Evolutionary conservation across 805 yeast genomes (phyloP), one percentile per base, ranked within the genome.

Genomic region (Ogataea methylovora): DNA sequence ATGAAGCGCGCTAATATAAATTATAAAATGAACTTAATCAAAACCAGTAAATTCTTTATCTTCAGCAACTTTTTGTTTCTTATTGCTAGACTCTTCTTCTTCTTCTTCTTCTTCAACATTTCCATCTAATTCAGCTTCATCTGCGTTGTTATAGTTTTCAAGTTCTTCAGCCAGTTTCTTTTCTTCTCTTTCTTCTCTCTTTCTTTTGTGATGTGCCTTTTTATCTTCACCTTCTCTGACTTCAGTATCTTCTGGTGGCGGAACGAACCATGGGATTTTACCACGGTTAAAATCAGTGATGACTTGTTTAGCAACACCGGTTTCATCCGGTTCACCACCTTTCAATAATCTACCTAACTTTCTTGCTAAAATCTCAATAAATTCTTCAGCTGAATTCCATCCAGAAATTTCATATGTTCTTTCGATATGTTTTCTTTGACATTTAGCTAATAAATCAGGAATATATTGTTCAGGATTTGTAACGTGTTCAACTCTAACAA

Each of bases 261-360:
- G 78, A 22, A 85, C 85, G 56, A 90, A 90, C 98, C 98, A 90
- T 17, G 98, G 98, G 36, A 90, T 90, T 52, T 86, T 85, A 41
- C 98, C 98, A 61, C 98, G 75, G 62, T 87, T 90, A 69, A 90
- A 90, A 58, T 90, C 98, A 48, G 86, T 86, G 57, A 90, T 72
- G 21, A 90, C 81, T 52, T 81, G 80, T 59, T 87, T 90, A 26
- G 97, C 79, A 37, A 90, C 86, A 49, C 95, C 94, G 44, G 80
- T 69, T 61, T 90, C 97, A 58, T 90, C 97, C 1, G 97, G 95
- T 62, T 92, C 98, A 44, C 97, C 98, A 40, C 98, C 98, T 60
- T 90, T 90, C 46, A 92, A 63, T 46, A 90, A 69, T 58, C 95
- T 76, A 42, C 98, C 98, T 34, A 77, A 84, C 60, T 92, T 92